Base-by-base conservation (phyloP, 257 asterid genomes). In the Misopates orontium region DNA sequence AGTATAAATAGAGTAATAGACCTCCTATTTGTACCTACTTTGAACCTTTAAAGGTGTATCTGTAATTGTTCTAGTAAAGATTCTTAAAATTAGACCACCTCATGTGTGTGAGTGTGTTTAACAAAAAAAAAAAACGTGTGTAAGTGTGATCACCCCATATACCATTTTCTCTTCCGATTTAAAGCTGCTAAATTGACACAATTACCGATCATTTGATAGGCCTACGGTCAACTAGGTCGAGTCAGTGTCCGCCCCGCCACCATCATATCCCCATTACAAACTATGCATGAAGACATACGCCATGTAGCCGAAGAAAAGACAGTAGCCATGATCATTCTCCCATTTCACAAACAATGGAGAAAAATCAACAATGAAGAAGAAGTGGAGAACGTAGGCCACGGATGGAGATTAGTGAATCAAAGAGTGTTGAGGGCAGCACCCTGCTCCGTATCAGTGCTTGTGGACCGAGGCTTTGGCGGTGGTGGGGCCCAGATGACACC, bases 231-330 rank as follows among this genome's bases (percentile, higher is more conserved):
- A 47, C 68, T 64, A 7, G 75, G 78, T 5, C 53, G 64, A 18
- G 80, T 77, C 63, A 68, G 16, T 17, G 64, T 74, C 53, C 66
- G 76, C 4, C 73, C 75, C 3, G 58, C 68, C 0, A 74, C 77
- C 4, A 71, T 82, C 10, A 60, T 77, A 42, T 80, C 85, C 10
- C 32, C 80, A 11, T n/a, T 74, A 66, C 57, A 78, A 3, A 56
- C 85, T 0, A 80, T 80, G 85, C 85, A 80, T 48, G 78, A 76
- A 47, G 85, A 80, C 41, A 74, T 80, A 49, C 56, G 69, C 83
- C 85, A 74, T 49, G 80, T 74, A 66, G 83, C 83, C 52, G 75
- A 55, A 50, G 74, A 68, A 49, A 80, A 80, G 62, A 22, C 1
- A 49, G 85, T 32, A 50, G 36, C 72, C 9, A 63, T 77, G 78